Base-by-base conservation (phyloP, 2,329 filamentous ascomycete species). In the Colletotrichum eleusines region DNA sequence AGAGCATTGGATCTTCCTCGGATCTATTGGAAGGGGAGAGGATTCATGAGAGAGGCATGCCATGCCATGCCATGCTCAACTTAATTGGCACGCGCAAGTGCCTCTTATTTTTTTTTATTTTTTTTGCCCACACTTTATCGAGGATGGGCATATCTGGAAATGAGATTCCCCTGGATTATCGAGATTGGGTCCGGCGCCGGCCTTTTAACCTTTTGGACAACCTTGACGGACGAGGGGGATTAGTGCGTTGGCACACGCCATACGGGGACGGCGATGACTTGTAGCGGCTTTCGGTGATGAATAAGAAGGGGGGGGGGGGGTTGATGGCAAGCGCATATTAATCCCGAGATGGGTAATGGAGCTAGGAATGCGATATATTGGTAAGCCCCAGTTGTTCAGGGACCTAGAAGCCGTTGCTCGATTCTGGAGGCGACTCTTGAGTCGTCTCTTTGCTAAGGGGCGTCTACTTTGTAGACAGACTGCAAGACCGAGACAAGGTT, bases 121-220 rank as follows among this genome's bases (percentile, higher is more conserved):
- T n/a, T n/a, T n/a, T n/a, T n/a, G n/a, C n/a, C n/a, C 66, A 58
- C 57, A 58, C 33, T 60, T 20, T 33, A 60, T 53, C 63, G 63
- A 66, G 66, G 63, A 70, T 61, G 66, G 44, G 11, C 60, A 54
- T 53, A 65, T 40, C 26, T 40, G 53, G 63, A 70, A 70, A 67
- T 61, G 67, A 61, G 63, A 70, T 51, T 51, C 57, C 67, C 63
- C 63, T 70, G 67, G 63, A 50, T 48, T 70, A 70, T 70, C 63
- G 63, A 70, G 63, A 70, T 67, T 70, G 57, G 63, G 67, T 57
- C 57, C 46, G 63, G 57, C 63, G 63, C 67, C 57, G 28, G 57
- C 20, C 42, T 44, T 66, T 70, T 66, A 66, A 67, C 57, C 63
- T 67, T 62, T 60, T 35, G 57, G 42, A 46, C 53, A 44, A 59